phyloP scores from a whole-genome alignment of 805 yeast species.

The Candida odintsovae region DNA sequence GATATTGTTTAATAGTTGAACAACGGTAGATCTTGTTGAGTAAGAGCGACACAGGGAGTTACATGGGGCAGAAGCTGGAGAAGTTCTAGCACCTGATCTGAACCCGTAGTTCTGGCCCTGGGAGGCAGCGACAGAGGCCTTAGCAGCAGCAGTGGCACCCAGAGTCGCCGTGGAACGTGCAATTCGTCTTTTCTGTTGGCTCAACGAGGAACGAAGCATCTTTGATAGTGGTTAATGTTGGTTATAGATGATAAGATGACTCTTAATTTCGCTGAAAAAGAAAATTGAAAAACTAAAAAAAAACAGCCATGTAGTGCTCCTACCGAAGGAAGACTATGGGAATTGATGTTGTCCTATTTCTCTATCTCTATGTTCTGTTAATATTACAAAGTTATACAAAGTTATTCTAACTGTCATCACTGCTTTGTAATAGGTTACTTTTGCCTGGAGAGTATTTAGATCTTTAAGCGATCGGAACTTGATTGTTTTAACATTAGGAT shows the following conservation, averaged over 20 bases:
- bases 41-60: conserved; percentile 24
- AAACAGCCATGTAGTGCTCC: neutral
- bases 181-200: conserved; percentile 21
- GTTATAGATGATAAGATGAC: neutral
- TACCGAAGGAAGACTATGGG: too few species aligned
- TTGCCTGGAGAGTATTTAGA: too few species aligned
- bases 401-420: too few species aligned
- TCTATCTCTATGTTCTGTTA: too few species aligned
- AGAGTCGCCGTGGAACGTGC: conserved; percentile 18
- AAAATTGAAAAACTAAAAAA: too few species aligned
- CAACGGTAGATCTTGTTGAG: conserved; percentile 90
- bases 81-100: conserved; percentile 12
- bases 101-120: conserved; percentile 10
- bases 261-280: neutral
- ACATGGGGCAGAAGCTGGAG: conserved; percentile 5
- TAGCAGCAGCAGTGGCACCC: conserved; percentile 11
- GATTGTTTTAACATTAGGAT: too few species aligned
- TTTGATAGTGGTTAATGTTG: neutral
- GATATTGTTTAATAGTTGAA: conserved; percentile 89
- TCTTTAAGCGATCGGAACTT: too few species aligned
- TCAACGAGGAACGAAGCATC: conserved; percentile 25
- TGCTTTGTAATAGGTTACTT: too few species aligned
- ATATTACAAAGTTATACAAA: too few species aligned
- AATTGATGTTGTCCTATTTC: too few species aligned
- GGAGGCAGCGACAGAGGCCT: conserved; percentile 6